These are phyloP conservation scores for Tetraselmis chui DNA, from an alignment of 139 green algal genomes.

Conservation along the genomic window DNA sequence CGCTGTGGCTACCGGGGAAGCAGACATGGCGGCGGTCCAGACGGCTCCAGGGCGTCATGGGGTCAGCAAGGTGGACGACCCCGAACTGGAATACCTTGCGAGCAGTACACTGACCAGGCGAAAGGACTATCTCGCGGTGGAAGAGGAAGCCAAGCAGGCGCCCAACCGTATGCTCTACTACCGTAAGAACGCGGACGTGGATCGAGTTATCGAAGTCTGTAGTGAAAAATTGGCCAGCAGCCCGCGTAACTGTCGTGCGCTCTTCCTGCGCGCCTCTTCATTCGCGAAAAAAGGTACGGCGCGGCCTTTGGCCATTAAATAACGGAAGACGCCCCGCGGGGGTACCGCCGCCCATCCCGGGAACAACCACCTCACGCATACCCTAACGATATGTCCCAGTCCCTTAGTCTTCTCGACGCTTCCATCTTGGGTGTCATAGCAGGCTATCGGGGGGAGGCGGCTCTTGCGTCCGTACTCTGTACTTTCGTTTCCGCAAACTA, in stretches of 20 bases:
- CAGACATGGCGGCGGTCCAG: no score
- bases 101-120: neutral
- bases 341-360: no score
- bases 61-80: neutral
- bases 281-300: constrained; percentile 44
- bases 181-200: constrained; percentile 37
- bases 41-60: neutral
- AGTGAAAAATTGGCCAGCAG: constrained; percentile 33
- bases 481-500: no score
- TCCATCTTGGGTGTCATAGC: no score
- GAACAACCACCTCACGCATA: no score
- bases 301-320: constrained; percentile 1
- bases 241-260: constrained; percentile 34
- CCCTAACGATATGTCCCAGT: no score
- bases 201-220: constrained; percentile 46
- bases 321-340: no score
- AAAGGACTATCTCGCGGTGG: constrained; percentile 12
- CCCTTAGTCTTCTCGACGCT: no score
- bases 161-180: constrained; percentile 37
- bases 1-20: no score
- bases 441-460: no score
- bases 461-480: no score
- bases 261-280: constrained; percentile 47
- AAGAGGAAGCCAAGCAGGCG: constrained; percentile 23
- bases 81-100: neutral